Conservation (phyloP, 345 rosid species). For the Citrus medica region DNA sequence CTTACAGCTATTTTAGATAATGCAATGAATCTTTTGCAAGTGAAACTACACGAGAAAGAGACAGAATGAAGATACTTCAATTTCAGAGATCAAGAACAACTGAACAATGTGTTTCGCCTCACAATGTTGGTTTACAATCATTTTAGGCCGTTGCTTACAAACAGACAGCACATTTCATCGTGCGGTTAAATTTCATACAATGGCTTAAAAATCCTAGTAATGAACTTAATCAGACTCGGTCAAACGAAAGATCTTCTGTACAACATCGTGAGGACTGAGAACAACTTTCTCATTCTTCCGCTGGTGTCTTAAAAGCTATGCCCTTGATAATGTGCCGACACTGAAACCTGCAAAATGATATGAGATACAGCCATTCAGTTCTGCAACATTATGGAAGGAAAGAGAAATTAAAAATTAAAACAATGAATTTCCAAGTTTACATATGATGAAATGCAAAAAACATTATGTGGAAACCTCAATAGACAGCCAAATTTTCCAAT, state of each 20-base stretch:
- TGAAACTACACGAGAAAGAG: not conserved
- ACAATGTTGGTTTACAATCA: not conserved
- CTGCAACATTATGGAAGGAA: not conserved
- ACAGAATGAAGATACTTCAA: not conserved
- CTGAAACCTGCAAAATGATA: slow-evolving; percentile 57
- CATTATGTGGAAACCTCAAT: not conserved
- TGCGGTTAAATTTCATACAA: not conserved
- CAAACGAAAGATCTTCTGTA: not conserved
- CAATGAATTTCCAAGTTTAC: not conserved
- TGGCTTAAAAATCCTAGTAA: not conserved
- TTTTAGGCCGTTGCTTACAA: not conserved
- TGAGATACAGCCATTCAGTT: not conserved
- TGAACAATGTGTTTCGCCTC: no score
- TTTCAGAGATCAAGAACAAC: not conserved
- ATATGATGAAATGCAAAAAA: not conserved
- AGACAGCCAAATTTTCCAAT: not conserved
- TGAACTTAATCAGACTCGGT: not conserved
- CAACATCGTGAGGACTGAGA: not conserved
- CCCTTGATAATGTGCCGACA: slow-evolving; percentile 81
- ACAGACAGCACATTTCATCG: not conserved
- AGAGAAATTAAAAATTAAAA: not conserved
- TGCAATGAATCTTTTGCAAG: not conserved
- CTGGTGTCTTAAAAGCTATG: slow-evolving; percentile 45
- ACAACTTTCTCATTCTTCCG: slow-evolving; percentile 46
- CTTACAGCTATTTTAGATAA: not conserved